A percentile compares a stretch with the other conserved stretches of the same genome.
These are phyloP conservation scores for Penicillium maclennaniae DNA, from an alignment of 495 filamentous ascomycete species.

Conservation along the genomic window DNA sequence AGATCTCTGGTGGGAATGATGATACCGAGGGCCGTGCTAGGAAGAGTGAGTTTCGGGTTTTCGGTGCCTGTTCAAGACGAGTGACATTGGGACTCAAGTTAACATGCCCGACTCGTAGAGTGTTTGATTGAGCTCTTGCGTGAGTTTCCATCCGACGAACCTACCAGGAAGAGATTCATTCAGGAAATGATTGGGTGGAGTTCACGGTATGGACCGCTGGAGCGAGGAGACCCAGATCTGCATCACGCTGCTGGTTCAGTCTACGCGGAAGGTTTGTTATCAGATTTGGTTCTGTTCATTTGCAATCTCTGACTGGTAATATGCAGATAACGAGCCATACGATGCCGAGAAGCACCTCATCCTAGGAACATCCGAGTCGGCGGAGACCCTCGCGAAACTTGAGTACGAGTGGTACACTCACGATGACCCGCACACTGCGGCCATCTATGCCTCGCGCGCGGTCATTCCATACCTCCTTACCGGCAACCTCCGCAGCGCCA, in stretches of 20 bases:
- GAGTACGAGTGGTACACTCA: slow-evolving; percentile 93
- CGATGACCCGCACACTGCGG: slow-evolving; percentile 83
- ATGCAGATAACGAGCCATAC: slow-evolving; percentile 75
- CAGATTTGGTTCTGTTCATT: background rate
- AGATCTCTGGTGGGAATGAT: slow-evolving; percentile 57
- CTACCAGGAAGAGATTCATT: slow-evolving; percentile 86
- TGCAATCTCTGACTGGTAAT: slow-evolving; percentile 9
- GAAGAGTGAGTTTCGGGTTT: slow-evolving; percentile 37
- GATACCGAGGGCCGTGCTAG: slow-evolving; percentile 36
- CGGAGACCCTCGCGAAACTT: slow-evolving; percentile 70
- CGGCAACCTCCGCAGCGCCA: slow-evolving; percentile 86
- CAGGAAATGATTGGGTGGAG: slow-evolving; percentile 90
- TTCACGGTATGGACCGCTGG: slow-evolving; percentile 74
- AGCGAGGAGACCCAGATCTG: slow-evolving; percentile 89
- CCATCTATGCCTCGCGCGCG: slow-evolving; percentile 83
- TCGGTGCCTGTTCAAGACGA: background rate
- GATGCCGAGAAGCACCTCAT: slow-evolving; percentile 89
- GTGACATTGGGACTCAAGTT: background rate
- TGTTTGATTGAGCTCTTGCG: slow-evolving; percentile 63
- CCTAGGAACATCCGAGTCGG: slow-evolving; percentile 84
- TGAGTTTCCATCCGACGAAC: slow-evolving; percentile 77
- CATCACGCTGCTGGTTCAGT: slow-evolving; percentile 89
- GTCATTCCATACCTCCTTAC: slow-evolving; percentile 89
- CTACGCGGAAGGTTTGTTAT: slow-evolving; percentile 66
- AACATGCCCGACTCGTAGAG: slow-evolving; percentile 26